Base-by-base conservation (phyloP, 78 protist species). In the Emiliania huxleyi region DNA sequence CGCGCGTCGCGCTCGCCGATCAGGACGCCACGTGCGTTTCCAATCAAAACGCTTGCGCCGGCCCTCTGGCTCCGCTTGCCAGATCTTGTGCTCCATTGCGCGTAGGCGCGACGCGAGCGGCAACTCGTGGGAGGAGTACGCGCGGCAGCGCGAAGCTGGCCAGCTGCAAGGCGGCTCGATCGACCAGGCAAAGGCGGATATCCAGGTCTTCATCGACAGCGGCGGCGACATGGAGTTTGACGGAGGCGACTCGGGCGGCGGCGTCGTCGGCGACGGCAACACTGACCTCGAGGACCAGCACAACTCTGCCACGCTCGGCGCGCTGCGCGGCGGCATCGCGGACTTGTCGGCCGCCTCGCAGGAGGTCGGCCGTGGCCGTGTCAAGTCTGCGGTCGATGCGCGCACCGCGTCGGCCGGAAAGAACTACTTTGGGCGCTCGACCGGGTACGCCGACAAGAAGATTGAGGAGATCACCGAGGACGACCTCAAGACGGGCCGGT, bases 191-290 rank as follows among this genome's bases (percentile, higher is more conserved):
- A 4, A 26, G 37, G 75, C 23, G 11, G 75, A 15, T 3, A 62
- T 62, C 29, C 5, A 62, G 75, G 75, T 18, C 5, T 62, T 62
- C 23, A 62, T 62, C 75, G 12, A 62, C 29, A 15, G 75, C 23
- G 75, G 75, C 23, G 75, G 75, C 33, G 89, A 81, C 40, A 6
- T 11, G 25, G 89, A 81, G 48, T 81, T 81, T 15, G 89, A 81
- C 89, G 89, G 89, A 52, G 89, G 89, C 56, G 89, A 81, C 89
- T 12, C 29, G 22, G 89, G 89, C 55, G 5, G n/a, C 35, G 89
- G 89, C 56, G 89, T 44, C 25, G 89, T 81, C 25, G 89, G 89
- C 52, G 89, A 81, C 56, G 89, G 89, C 56, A 43, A 81, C n/a
- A 23, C 33, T 38, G 52, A 44, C 38, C 89, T 81, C 26, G 56